Evolutionary conservation across 352 stramenopile species (phyloP).

Genomic region (Phytopythium oedochilum): DNA sequence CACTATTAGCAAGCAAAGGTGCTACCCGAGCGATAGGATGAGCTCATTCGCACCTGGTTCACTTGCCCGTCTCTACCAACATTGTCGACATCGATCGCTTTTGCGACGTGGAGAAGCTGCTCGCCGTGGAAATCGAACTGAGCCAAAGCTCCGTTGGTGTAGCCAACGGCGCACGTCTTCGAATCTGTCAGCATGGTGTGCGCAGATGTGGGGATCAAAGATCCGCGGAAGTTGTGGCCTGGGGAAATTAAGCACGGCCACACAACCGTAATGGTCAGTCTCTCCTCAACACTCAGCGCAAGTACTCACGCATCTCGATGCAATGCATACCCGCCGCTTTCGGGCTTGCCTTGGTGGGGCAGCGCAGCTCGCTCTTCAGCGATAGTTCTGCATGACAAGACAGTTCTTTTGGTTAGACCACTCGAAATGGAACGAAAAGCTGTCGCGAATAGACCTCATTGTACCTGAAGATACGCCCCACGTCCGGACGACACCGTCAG

Average conservation of each 20-base stretch:
- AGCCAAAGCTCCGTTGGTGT: slow-evolving; percentile 61
- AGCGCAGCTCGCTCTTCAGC: slow-evolving; percentile 72
- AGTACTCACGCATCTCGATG: no score
- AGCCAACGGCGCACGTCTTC: slow-evolving; percentile 77
- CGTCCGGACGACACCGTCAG: slow-evolving; percentile 72
- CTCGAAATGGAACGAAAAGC: neutral
- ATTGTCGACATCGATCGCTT: slow-evolving; percentile 62
- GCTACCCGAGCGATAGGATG: neutral
- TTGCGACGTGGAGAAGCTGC: slow-evolving; percentile 68
- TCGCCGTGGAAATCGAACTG: slow-evolving; percentile 79
- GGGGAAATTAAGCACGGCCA: neutral
- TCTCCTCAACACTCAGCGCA: no score
- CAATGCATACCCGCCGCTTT: slow-evolving; percentile 45
- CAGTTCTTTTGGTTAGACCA: neutral
- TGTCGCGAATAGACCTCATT: neutral
- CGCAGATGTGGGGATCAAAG: slow-evolving; percentile 67
- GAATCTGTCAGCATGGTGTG: slow-evolving; percentile 66
- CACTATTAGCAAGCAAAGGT: neutral
- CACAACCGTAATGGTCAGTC: no score
- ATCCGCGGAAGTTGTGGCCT: slow-evolving; percentile 46
- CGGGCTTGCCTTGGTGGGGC: slow-evolving; percentile 43
- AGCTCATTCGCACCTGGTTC: slow-evolving; percentile 45
- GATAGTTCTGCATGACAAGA: slow-evolving; percentile 42
- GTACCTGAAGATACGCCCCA: slow-evolving; percentile 77
- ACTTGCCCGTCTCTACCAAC: slow-evolving; percentile 64